These are phyloP conservation scores for Vitis amurensis DNA, from an alignment of 164 flowering plant species.

Conservation along the genomic window DNA sequence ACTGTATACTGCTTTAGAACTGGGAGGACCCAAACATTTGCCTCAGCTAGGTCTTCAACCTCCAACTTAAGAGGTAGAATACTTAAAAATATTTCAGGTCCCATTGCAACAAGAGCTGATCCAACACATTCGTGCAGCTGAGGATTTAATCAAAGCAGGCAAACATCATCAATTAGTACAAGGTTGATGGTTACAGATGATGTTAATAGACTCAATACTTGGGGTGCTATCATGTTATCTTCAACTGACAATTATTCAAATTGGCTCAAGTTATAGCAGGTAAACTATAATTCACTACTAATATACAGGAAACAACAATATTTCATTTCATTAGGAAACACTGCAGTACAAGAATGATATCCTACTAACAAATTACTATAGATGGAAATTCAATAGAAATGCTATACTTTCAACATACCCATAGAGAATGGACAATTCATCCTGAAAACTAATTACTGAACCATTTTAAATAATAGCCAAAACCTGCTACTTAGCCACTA, in stretches of 20 bases:
- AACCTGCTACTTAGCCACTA: too few species aligned
- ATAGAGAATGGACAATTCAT: too few species aligned
- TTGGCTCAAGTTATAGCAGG: not conserved
- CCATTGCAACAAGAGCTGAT: conserved; percentile 86
- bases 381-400: too few species aligned
- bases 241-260: not conserved
- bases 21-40: conserved; percentile 86
- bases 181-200: not conserved
- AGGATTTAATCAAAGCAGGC: conserved; percentile 3
- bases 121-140: conserved; percentile 95
- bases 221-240: not conserved
- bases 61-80: conserved; percentile 80
- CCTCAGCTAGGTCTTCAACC: conserved; percentile 58
- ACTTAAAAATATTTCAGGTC: conserved; percentile 71
- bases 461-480: too few species aligned
- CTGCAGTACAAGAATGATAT: too few species aligned
- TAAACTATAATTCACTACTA: not conserved
- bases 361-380: too few species aligned
- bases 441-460: too few species aligned
- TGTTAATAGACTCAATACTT: not conserved
- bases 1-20: conserved; percentile 80
- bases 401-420: too few species aligned
- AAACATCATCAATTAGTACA: conserved; percentile 6
- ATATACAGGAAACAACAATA: not conserved
- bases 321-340: not conserved